phyloP scores from a whole-genome alignment of 768 basidiomycete species.

The Tulasnella sp. region DNA sequence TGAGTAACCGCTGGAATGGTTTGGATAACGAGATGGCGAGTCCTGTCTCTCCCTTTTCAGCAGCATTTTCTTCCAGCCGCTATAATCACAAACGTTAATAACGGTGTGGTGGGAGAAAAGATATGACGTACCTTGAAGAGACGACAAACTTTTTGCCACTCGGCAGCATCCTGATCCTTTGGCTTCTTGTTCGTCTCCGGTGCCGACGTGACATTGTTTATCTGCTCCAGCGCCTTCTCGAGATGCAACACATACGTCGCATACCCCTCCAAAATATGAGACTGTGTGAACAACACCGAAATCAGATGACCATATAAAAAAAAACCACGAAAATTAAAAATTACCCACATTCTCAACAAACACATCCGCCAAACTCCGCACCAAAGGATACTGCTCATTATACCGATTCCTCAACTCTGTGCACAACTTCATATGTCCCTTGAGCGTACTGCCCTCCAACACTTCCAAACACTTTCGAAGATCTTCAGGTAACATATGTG shows the following conservation, averaged over 20 bases:
- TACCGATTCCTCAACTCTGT: constrained; percentile 81
- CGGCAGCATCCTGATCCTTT: constrained; percentile 66
- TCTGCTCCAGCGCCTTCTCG: constrained; percentile 77
- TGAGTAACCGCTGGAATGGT: constrained; percentile 91
- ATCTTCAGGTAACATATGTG: constrained; percentile 77
- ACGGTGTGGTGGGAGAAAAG: background rate
- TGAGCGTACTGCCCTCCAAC: constrained; percentile 71
- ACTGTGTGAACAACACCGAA: constrained; percentile 36
- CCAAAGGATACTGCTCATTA: constrained; percentile 90
- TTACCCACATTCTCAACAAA: constrained; percentile 78
- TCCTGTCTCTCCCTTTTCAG: constrained; percentile 83
- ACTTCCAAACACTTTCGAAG: constrained; percentile 75
- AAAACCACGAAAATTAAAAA: constrained; percentile 12
- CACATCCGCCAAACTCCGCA: constrained; percentile 87
- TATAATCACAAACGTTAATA: constrained; percentile 4
- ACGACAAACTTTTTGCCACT: constrained; percentile 67
- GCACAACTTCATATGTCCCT: constrained; percentile 77
- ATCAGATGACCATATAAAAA: background rate
- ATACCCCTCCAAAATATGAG: constrained; percentile 88
- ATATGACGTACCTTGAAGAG: constrained; percentile 35
- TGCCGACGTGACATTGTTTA: constrained; percentile 60
- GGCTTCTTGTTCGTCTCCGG: constrained; percentile 56
- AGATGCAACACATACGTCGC: constrained; percentile 89
- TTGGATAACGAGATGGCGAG: constrained; percentile 91
- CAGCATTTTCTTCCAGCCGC: constrained; percentile 64